Evolutionary conservation across 2,329 filamentous ascomycete genomes (phyloP).

Genomic region (Neophaeococcomyces aloes): DNA sequence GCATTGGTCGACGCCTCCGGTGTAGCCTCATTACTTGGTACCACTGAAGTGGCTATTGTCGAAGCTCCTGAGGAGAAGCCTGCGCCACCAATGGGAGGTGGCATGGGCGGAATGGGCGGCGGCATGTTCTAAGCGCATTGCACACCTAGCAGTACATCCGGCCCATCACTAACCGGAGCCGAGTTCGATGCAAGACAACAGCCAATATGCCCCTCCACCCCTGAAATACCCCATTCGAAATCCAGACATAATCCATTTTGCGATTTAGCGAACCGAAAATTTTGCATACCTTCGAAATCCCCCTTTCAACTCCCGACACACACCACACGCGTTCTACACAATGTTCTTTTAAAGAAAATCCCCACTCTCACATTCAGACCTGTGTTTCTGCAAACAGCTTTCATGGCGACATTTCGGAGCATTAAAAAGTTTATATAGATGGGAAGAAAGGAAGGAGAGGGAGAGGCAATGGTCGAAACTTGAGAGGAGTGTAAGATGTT

Average conservation of each 20-base stretch:
- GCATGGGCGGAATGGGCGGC: conserved; percentile 51
- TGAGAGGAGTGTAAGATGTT: too few species aligned
- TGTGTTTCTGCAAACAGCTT: conserved; percentile 6
- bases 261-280: conserved; percentile 9
- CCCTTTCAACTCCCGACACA: background rate
- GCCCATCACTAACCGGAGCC: background rate
- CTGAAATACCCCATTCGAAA: too few species aligned
- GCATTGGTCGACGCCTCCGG: conserved; percentile 89
- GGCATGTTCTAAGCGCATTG: conserved; percentile 52
- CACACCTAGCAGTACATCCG: background rate
- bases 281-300: background rate
- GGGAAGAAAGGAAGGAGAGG: background rate
- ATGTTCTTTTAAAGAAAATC: background rate
- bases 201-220: too few species aligned
- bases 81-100: conserved; percentile 41
- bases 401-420: too few species aligned
- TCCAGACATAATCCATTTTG: conserved; percentile 5
- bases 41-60: conserved; percentile 94
- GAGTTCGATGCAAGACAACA: too few species aligned
- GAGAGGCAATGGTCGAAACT: too few species aligned
- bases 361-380: conserved; percentile 8
- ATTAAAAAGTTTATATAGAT: background rate
- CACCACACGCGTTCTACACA: background rate
- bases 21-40: conserved; percentile 92
- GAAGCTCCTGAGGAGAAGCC: conserved; percentile 91